Percentiles rank a stretch among this genome's conserved stretches.
phyloP scores from a whole-genome alignment of 2,329 filamentous ascomycete genomes.

The Neophaeococcomyces mojaviensis region DNA sequence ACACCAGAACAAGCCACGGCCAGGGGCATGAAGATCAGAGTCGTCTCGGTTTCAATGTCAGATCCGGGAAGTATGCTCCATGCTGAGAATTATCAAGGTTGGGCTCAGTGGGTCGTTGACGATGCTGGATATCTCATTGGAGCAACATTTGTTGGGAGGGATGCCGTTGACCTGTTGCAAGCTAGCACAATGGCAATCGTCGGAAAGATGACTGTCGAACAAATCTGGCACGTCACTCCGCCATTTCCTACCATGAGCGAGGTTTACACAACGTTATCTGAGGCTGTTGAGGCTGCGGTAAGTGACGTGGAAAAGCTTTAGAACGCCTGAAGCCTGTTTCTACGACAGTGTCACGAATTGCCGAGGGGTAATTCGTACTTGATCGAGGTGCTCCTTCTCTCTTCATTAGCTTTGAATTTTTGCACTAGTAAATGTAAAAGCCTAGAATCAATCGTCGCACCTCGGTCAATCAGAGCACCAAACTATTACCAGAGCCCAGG shows the following conservation, averaged over 20 bases:
- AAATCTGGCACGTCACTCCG: slow-evolving; percentile 9
- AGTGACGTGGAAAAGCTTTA: no score
- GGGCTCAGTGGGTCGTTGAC: slow-evolving; percentile 15
- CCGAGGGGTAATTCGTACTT: no score
- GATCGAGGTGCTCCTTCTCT: no score
- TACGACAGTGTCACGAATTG: no score
- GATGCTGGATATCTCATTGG: slow-evolving; percentile 10
- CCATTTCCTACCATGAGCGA: slow-evolving; percentile 9
- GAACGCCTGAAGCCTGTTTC: no score
- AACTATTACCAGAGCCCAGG: no score
- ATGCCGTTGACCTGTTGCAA: slow-evolving; percentile 11
- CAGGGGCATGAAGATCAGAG: slow-evolving; percentile 6
- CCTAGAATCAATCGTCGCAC: no score
- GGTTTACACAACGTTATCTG: neutral
- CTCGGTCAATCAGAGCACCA: no score
- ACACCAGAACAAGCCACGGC: slow-evolving; percentile 6
- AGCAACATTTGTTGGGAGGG: slow-evolving; percentile 12
- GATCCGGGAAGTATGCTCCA: slow-evolving; percentile 9
- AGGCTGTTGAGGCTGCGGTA: neutral
- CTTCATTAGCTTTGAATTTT: no score
- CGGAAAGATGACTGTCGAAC: slow-evolving; percentile 9
- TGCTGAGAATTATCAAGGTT: slow-evolving; percentile 11
- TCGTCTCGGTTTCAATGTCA: slow-evolving; percentile 3
- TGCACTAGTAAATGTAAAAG: no score
- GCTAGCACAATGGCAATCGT: slow-evolving; percentile 12